These are phyloP conservation scores for Aureobasidium sp. DNA, from an alignment of 2,329 filamentous ascomycete genomes.

Conservation along the genomic window DNA sequence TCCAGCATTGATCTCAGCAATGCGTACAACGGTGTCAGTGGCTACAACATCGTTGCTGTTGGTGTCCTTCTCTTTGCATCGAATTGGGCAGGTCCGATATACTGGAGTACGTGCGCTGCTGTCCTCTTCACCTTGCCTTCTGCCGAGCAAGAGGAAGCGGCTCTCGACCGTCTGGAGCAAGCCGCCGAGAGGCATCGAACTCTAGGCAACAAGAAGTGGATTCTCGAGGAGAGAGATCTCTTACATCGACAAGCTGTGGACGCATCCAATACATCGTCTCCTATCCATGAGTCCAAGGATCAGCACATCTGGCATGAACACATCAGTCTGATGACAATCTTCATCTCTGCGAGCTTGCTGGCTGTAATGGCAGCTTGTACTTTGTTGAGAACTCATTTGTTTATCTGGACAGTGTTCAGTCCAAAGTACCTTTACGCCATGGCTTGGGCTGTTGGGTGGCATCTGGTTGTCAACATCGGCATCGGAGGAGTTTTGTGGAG, in stretches of 20 bases:
- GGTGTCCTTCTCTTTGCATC: constrained; percentile 76
- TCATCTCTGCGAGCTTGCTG: constrained; percentile 56
- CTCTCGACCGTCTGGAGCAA: background rate
- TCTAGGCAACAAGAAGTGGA: constrained; percentile 20
- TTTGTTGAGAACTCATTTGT: constrained; percentile 75
- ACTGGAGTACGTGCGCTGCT: constrained; percentile 67
- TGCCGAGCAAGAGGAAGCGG: constrained; percentile 2
- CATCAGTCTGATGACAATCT: constrained; percentile 60
- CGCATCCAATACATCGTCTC: background rate
- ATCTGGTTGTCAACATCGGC: constrained; percentile 63
- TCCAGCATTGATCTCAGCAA: constrained; percentile 91
- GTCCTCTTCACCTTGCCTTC: constrained; percentile 37
- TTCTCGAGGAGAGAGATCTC: constrained; percentile 24
- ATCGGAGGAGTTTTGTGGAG: constrained; percentile 5
- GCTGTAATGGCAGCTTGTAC: constrained; percentile 88
- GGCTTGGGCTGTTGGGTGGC: constrained; percentile 79
- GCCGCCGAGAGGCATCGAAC: background rate
- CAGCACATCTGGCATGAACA: constrained; percentile 12
- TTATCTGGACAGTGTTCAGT: constrained; percentile 98
- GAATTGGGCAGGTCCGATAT: constrained; percentile 89
- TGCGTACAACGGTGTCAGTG: constrained; percentile 84
- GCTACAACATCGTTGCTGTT: constrained; percentile 74
- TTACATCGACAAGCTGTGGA: background rate
- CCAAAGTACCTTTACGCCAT: constrained; percentile 92
- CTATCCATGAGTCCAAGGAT: background rate